Evolutionary conservation across 1,284 basidiomycete species (phyloP), one percentile per base, ranked within the genome.

Genomic region (Melampsora americana): DNA sequence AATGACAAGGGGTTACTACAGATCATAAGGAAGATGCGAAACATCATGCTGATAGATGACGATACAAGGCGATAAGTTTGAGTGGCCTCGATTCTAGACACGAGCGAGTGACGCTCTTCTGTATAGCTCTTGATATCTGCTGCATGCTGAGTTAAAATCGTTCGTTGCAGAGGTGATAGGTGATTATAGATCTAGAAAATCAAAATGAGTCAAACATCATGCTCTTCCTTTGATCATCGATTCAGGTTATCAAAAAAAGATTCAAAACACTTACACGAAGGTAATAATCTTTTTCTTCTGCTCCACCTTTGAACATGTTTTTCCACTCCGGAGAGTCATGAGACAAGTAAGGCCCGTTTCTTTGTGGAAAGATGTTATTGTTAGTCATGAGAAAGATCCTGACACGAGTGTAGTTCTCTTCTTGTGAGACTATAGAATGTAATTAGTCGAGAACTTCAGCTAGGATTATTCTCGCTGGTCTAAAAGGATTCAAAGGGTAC

Each of bases 211-310:
- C 56, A 70, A 32, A n/a, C 5, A 32, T 26, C 35, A 35, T 20
- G 46, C 20, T 48, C 46, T 12, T 48, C 14, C 46, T 48, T 48
- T 2, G 46, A 48, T 1, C n/a, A 48, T n/a, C n/a, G n/a, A n/a
- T n/a, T n/a, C n/a, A n/a, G n/a, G n/a, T n/a, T n/a, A 14, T 48
- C 46, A 48, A 48, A 48, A 48, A 48, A 48, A 48, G n/a, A 48
- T 14, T 14, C 14, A 48, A 48, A 61, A 2, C n/a, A 32, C 70
- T 66, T n/a, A 72, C 70, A 26, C 65, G 62, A 3, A 72, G 28
- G 53, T 72, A 72, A 42, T 65, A 72, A 42, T 60, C 62, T 30
- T 72, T 72, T 23, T 72, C 70, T 50, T 72, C 62, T 9, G 62
- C 70, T 12, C 70, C 70, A 39, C 70, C 70, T 35, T 65, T 72